Evolutionary conservation across 179 eudicot genomes (phyloP), one percentile per base, ranked within the genome.

Genomic region (Amaranthus tricolor): DNA sequence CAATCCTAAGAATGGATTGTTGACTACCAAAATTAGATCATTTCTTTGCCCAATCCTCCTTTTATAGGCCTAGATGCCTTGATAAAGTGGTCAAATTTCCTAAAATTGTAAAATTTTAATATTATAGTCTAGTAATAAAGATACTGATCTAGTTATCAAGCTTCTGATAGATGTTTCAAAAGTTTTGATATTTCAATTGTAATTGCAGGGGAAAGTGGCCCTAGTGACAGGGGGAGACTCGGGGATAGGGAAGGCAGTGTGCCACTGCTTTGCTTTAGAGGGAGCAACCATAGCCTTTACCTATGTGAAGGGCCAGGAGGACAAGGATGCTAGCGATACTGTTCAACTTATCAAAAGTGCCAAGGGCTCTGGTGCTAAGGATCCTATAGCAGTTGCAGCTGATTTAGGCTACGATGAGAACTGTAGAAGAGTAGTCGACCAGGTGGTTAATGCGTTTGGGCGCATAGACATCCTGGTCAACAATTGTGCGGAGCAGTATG

Each of bases 271-370:
- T 54, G 89, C 91, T 0, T 76, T 68, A 52, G 97, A 92, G 73
- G 99, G 99, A 13, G 99, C 99, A 3, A 90, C 95, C 1, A 86
- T 94, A 82, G 97, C 95, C 62, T 89, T 94, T 84, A 94, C 96
- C 0, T 94, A 87, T 48, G 89, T 94, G 40, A 93, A 95, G 77
- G 84, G 85, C 1, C 86, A 72, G 0, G 96, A 90, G 70, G 93
- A 89, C 51, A 90, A 85, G 71, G 98, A 94, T 47, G 89, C 94
- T 54, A 43, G 66, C 10, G 96, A 89, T 58, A 89, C 94, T 4
- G 75, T 89, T 31, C 77, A 58, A 12, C 75, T 90, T 79, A 65
- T 94, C 13, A 89, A 76, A 78, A 61, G 75, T 19, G 88, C 82
- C 19, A 89, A 88, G 74, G 74, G 45, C 47, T 57, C 84, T 0